Percentiles rank a stretch among this genome's conserved stretches.
phyloP scores from a whole-genome alignment of 1,284 basidiomycete species.

The Mrakiaceae sp. region DNA sequence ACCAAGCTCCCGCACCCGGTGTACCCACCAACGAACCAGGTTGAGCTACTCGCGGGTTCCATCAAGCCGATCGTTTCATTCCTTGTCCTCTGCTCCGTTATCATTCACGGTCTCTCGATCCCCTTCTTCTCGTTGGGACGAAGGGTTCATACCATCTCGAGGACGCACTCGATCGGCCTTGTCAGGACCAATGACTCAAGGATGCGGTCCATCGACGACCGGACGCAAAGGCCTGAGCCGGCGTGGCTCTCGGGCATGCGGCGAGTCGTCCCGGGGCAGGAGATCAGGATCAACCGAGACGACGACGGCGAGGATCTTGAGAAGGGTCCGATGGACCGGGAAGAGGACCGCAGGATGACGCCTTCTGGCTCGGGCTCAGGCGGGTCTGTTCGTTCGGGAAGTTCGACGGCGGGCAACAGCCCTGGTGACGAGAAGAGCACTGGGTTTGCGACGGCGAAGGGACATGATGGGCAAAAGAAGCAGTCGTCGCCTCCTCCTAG shows the following conservation, averaged over 20 bases:
- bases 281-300: conserved; percentile 75
- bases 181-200: conserved; percentile 26
- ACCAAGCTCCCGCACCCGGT: conserved; percentile 51
- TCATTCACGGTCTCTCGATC: conserved; percentile 80
- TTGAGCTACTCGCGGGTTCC: conserved; percentile 53
- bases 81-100: conserved; percentile 77
- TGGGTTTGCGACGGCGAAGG: background rate
- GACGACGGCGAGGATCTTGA: conserved; percentile 29
- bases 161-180: conserved; percentile 47
- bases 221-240: conserved; percentile 33
- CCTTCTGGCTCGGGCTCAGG: background rate
- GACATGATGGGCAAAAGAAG: background rate
- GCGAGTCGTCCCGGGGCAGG: conserved; percentile 49
- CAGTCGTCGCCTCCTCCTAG: too few relatives aligned
- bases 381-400: background rate
- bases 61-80: conserved; percentile 87
- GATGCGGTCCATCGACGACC: background rate
- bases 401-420: conserved; percentile 6
- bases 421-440: background rate
- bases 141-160: conserved; percentile 72
- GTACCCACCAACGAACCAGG: conserved; percentile 47
- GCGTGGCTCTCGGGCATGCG: conserved; percentile 71
- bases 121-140: conserved; percentile 83
- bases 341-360: background rate
- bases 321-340: background rate